Conservation (phyloP, 129 eudicot genomes). For the Flaveria linearis region DNA sequence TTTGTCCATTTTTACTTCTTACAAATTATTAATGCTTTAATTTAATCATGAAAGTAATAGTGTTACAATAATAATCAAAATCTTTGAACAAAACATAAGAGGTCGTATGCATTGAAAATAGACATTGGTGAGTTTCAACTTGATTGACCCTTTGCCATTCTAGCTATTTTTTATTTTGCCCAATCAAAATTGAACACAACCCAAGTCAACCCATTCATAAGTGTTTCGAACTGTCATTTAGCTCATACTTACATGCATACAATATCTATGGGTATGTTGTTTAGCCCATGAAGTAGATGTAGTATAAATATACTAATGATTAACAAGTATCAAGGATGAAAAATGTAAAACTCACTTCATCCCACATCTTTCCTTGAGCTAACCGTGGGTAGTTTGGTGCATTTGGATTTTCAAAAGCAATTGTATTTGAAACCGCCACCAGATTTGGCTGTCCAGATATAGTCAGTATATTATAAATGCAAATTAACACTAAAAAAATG, state of each 20-base stretch:
- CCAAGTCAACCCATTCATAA: background rate
- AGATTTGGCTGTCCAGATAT: constrained; percentile 69
- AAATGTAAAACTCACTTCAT: constrained; percentile 65
- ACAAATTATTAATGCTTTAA: background rate
- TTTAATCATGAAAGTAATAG: background rate
- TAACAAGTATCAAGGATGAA: constrained; percentile 6
- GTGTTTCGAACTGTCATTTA: background rate
- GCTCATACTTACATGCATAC: no score
- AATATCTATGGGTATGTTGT: no score
- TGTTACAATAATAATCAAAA: background rate
- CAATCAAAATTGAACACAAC: background rate
- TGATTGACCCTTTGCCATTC: background rate
- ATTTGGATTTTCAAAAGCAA: constrained; percentile 82
- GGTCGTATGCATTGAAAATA: background rate
- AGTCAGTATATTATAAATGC: constrained; percentile 19
- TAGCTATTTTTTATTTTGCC: constrained; percentile 20
- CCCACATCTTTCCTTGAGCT: constrained; percentile 93
- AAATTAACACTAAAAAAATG: constrained; percentile 16
- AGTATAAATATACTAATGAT: constrained; percentile 3
- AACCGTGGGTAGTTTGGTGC: constrained; percentile 92
- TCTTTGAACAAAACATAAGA: background rate
- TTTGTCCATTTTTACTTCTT: background rate
- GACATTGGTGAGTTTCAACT: background rate
- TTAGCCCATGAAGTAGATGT: background rate
- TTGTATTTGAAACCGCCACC: constrained; percentile 69